Evolutionary conservation across 139 green algal genomes (phyloP), one percentile per base, ranked within the genome.

Genomic region (Chlorella ohadii): DNA sequence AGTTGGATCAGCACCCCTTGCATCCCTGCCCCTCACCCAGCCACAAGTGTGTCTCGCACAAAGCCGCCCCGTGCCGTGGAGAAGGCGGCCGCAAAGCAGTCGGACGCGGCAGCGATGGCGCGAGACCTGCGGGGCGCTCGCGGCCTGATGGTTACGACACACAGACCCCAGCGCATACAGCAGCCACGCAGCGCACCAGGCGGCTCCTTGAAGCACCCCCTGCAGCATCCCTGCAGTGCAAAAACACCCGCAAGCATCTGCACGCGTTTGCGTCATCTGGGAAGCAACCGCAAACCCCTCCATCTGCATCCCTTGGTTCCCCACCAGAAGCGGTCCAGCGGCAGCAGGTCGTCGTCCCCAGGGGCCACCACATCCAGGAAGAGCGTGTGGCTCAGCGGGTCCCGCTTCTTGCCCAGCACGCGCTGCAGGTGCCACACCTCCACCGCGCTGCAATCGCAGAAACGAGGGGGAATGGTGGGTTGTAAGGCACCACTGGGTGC

Each of bases 341-440:
- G 89, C 13, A 92, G 72, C 16, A 38, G 39, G 4, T 38, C 59
- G 0, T 28, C 59, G 2, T 87, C 85, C 27, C n/a, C 39, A 13
- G 66, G 61, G 22, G 88, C 55, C 66, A 97, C 83, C 36, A 94
- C 92, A 64, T 98, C 93, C 61, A 98, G 84, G 85, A 99, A 98
- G n/a, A 94, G 88, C 41, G 93, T 90, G 72, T 99, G 97, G 0
- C 89, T 92, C 3, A 99, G 92, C 6, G 97, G 97, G 88, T 99
- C 97, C 9, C 93, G 91, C 86, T 99, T 99, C 91, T 98, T 98
- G 27, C 88, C 88, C 66, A 98, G 83, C 68, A 99, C 97, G 0
- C 95, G 90, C 89, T 99, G 95, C 83, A 98, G 81, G 90, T 98
- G 95, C 94, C 94, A 99, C 73, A 95, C 90, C 2, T 90, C 87